Percentiles rank a stretch among this genome's conserved stretches.
phyloP scores from a whole-genome alignment of 768 basidiomycete genomes.

The Phanerochaete sordida region DNA sequence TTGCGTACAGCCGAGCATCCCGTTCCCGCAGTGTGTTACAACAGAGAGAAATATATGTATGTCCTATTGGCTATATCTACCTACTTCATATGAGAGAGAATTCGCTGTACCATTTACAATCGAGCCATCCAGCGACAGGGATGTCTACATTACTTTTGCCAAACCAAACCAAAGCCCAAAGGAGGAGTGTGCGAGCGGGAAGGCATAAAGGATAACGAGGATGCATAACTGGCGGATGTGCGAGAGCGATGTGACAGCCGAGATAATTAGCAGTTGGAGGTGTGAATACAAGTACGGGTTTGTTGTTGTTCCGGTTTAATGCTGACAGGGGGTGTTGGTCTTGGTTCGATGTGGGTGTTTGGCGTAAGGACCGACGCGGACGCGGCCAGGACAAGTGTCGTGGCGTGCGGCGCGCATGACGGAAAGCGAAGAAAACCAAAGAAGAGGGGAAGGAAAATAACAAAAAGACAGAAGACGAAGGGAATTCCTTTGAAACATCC shows the following conservation, averaged over 20 bases:
- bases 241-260: slow-evolving; percentile 8
- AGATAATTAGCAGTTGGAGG: not conserved
- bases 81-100: not conserved
- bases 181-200: not conserved
- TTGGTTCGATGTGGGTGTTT: not conserved
- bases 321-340: not conserved
- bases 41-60: not conserved
- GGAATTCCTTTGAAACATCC: not conserved
- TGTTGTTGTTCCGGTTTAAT: not conserved
- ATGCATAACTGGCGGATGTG: slow-evolving; percentile 8
- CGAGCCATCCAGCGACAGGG: not conserved
- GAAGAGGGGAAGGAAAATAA: not conserved
- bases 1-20: no score
- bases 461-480: not conserved
- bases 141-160: slow-evolving; percentile 14
- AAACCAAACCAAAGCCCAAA: not conserved
- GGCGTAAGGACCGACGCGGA: slow-evolving; percentile 11
- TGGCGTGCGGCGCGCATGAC: not conserved
- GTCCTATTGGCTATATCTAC: not conserved
- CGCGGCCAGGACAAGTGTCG: not conserved
- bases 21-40: no score
- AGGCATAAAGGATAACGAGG: not conserved
- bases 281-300: not conserved
- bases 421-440: not conserved
- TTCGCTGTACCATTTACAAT: not conserved